A percentile compares a stretch with the other conserved stretches of the same genome.
phyloP scores from a whole-genome alignment of 1,284 basidiomycete species.

The Apiotrichum sp. region DNA sequence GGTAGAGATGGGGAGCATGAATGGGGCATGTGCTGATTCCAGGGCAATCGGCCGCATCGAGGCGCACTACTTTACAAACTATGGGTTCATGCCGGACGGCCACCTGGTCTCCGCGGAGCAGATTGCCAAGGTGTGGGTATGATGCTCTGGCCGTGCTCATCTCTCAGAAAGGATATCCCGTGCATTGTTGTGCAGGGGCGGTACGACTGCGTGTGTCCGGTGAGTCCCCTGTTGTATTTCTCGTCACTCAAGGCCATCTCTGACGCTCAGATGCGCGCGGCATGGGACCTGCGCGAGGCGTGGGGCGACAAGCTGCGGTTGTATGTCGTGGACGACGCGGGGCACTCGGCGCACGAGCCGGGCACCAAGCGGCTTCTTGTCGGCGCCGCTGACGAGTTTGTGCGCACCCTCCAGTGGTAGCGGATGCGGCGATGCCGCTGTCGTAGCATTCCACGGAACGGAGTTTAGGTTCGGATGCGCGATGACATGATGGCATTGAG shows the following conservation, averaged over 20 bases:
- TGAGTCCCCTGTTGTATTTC: too few relatives aligned
- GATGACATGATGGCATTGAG: too few relatives aligned
- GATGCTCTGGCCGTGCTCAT: background rate
- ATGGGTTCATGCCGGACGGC: constrained; percentile 82
- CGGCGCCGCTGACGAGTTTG: constrained; percentile 11
- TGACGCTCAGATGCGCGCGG: constrained; percentile 32
- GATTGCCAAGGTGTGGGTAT: constrained; percentile 70
- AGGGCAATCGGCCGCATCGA: constrained; percentile 80
- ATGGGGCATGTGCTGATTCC: background rate
- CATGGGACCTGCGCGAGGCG: constrained; percentile 68
- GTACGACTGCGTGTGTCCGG: constrained; percentile 50
- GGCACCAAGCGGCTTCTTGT: constrained; percentile 65
- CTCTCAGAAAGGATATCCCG: constrained; percentile 63
- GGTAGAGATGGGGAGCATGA: background rate
- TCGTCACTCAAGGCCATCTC: too few relatives aligned
- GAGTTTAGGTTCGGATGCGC: too few relatives aligned
- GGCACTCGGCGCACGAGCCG: constrained; percentile 76
- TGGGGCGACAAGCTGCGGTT: constrained; percentile 67
- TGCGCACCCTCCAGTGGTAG: constrained; percentile 11
- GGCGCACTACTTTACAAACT: constrained; percentile 83
- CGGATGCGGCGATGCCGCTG: too few relatives aligned
- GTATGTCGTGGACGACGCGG: constrained; percentile 82
- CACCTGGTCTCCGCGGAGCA: constrained; percentile 74
- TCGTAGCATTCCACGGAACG: too few relatives aligned
- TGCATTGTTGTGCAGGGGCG: constrained; percentile 74